Conservation (phyloP, 116 monocot species). For the Phalaenopsis hybrid region DNA sequence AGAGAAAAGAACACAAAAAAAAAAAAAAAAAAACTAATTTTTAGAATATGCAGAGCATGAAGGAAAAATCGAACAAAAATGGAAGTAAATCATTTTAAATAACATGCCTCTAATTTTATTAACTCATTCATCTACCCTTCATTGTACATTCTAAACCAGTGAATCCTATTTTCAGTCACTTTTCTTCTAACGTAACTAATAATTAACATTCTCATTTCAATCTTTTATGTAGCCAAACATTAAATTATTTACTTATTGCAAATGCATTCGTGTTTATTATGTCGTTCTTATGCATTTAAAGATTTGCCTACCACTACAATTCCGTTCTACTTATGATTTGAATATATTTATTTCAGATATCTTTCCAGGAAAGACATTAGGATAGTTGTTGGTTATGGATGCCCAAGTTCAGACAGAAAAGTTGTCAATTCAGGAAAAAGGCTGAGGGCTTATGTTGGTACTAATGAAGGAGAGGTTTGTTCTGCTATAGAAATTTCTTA, state of each 20-base stretch:
- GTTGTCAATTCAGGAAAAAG: slow-evolving; percentile 92
- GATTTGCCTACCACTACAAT: background rate
- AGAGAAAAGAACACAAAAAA: background rate
- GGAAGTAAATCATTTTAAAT: too few species aligned
- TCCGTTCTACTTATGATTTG: background rate
- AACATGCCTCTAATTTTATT: too few species aligned
- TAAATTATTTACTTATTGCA: background rate
- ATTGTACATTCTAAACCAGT: too few species aligned
- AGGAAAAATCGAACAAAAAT: too few species aligned
- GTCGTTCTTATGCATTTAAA: background rate
- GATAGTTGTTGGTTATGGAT: slow-evolving; percentile 52
- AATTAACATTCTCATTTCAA: background rate
- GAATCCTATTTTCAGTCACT: too few species aligned
- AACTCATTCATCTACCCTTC: too few species aligned
- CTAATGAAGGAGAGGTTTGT: slow-evolving; percentile 78
- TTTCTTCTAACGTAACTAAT: background rate
- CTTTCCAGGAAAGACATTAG: slow-evolving; percentile 67
- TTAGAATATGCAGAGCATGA: too few species aligned
- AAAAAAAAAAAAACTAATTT: too few species aligned
- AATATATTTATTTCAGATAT: slow-evolving; percentile 40
- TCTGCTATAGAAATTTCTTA: background rate
- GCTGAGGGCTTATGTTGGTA: slow-evolving; percentile 78
- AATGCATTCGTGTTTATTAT: background rate
- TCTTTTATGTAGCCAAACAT: background rate
- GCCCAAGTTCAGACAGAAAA: slow-evolving; percentile 87